Evolutionary conservation across 2,329 filamentous ascomycete genomes (phyloP).

Genomic region (Verticillium tricorpus): DNA sequence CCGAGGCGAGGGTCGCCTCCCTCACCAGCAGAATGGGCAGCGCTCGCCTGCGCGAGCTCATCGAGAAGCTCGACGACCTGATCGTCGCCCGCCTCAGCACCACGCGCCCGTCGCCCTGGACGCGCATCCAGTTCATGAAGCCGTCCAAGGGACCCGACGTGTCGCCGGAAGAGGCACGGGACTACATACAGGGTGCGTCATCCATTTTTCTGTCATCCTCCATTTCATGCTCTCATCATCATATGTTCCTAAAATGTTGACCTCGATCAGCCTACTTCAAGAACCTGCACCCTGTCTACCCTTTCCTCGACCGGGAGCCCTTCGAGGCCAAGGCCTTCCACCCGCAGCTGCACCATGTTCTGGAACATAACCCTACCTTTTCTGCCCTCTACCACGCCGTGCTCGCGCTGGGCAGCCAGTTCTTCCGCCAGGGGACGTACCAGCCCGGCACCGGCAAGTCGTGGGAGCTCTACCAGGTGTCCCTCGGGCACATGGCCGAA

Average conservation of each 20-base stretch:
- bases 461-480: constrained; percentile 16
- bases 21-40: constrained; percentile 15
- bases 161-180: neutral
- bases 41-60: constrained; percentile 8
- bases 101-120: neutral
- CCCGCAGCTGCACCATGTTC: neutral
- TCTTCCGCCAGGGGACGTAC: constrained; percentile 17
- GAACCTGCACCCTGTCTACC: constrained; percentile 29
- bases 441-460: constrained; percentile 11
- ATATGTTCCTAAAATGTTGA: neutral
- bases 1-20: constrained; percentile 23
- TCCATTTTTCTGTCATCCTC: neutral
- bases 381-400: constrained; percentile 26
- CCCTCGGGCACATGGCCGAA: constrained; percentile 14
- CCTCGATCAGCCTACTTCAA: constrained; percentile 26
- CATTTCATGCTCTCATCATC: neutral
- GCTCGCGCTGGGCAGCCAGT: constrained; percentile 28
- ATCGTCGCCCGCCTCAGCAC: constrained; percentile 3
- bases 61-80: constrained; percentile 12
- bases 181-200: neutral
- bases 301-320: constrained; percentile 24
- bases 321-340: constrained; percentile 7
- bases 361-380: constrained; percentile 16
- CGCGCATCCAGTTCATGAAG: neutral
- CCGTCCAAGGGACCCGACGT: neutral